Evolutionary conservation across 768 basidiomycete genomes (phyloP).

Genomic region (Pleurotus citrinopileatus): DNA sequence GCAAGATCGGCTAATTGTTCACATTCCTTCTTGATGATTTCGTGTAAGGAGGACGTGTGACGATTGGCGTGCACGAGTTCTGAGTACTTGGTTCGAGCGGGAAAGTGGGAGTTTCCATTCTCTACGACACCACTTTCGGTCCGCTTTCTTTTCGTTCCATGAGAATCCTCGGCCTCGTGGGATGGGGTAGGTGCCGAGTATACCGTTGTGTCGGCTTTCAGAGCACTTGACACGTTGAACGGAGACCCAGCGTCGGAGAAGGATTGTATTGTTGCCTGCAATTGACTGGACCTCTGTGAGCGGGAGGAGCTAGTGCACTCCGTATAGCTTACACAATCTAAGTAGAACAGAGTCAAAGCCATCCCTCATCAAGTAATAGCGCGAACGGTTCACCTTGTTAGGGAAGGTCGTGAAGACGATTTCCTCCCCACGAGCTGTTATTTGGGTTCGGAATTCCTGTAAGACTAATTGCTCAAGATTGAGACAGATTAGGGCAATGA

Average conservation of each 20-base stretch:
- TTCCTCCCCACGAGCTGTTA: constrained; percentile 53
- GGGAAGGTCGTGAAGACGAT: constrained; percentile 65
- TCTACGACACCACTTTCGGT: constrained; percentile 11
- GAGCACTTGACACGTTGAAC: constrained; percentile 48
- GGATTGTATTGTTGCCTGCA: constrained; percentile 57
- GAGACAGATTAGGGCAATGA: constrained; percentile 13
- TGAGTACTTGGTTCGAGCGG: constrained; percentile 41
- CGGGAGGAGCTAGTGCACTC: constrained; percentile 7
- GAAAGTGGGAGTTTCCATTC: constrained; percentile 27
- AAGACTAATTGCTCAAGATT: no score
- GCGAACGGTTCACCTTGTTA: constrained; percentile 65
- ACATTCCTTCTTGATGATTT: constrained; percentile 61
- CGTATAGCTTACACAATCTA: constrained; percentile 50
- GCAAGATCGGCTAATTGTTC: constrained; percentile 55
- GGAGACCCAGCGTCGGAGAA: constrained; percentile 46
- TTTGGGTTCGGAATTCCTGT: constrained; percentile 52
- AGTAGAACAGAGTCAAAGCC: constrained; percentile 1
- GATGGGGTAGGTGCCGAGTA: constrained; percentile 45
- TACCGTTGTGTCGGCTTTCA: constrained; percentile 54
- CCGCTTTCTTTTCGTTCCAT: constrained; percentile 61
- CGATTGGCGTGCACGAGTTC: constrained; percentile 54
- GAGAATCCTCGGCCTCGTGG: constrained; percentile 34
- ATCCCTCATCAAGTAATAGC: constrained; percentile 12
- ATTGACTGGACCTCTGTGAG: constrained; percentile 43
- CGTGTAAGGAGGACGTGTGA: constrained; percentile 50